phyloP scores from a whole-genome alignment of 805 yeast species.

The Komagataella mondaviorum region DNA sequence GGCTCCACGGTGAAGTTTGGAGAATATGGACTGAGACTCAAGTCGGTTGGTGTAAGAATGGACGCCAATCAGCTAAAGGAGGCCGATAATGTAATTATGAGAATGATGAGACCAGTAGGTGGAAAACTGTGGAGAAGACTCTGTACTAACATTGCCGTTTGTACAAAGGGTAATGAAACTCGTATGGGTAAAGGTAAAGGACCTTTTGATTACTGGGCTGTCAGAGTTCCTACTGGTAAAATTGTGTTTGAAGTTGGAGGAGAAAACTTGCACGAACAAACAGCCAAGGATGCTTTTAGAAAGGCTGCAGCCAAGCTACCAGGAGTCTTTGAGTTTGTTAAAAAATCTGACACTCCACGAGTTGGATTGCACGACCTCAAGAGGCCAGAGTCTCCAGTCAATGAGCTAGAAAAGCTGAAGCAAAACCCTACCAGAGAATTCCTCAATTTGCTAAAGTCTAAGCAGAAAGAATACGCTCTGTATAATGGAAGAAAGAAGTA shows the following conservation, averaged over 20 bases:
- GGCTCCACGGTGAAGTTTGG: conserved; percentile 82
- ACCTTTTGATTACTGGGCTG: conserved; percentile 94
- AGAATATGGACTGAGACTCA: conserved; percentile 72
- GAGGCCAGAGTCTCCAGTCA: conserved; percentile 27
- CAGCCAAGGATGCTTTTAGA: conserved; percentile 81
- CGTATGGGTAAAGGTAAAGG: conserved; percentile 99
- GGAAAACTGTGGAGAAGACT: conserved; percentile 73
- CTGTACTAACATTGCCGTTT: conserved; percentile 77
- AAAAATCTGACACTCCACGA: conserved; percentile 49
- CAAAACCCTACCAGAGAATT: conserved; percentile 54
- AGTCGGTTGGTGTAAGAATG: conserved; percentile 77
- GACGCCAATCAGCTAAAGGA: conserved; percentile 82
- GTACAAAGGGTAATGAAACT: conserved; percentile 94
- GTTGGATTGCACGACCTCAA: conserved; percentile 51
- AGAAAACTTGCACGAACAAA: conserved; percentile 70
- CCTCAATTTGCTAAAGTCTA: conserved; percentile 37
- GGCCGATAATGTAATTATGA: conserved; percentile 77
- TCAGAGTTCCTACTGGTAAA: conserved; percentile 91
- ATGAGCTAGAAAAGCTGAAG: conserved; percentile 41
- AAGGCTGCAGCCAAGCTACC: conserved; percentile 89
- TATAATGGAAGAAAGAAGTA: conserved; percentile 15
- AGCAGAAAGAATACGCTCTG: conserved; percentile 34
- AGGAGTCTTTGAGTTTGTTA: conserved; percentile 79
- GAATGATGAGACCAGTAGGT: conserved; percentile 68
- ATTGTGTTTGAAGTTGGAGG: conserved; percentile 69